phyloP scores from a whole-genome alignment of 2,329 filamentous ascomycete species.

The Drechslerella coelobrocha region DNA sequence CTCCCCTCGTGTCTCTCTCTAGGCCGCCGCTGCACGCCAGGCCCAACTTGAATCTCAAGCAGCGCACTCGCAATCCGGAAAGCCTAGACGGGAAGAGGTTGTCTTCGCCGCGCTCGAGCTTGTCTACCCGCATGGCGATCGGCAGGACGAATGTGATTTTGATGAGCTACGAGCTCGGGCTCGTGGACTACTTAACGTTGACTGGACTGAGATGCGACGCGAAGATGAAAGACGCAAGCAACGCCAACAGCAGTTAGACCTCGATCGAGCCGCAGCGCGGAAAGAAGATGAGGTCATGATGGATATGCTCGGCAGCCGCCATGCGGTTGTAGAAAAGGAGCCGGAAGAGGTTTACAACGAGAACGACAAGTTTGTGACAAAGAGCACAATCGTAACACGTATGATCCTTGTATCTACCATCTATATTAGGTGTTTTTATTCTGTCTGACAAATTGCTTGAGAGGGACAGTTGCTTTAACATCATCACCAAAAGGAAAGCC shows the following conservation, averaged over 20 bases:
- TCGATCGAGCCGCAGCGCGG: conserved; percentile 20
- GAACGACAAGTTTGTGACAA: conserved; percentile 42
- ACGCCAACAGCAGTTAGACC: conserved; percentile 36
- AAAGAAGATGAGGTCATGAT: conserved; percentile 46
- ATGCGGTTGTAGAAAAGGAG: conserved; percentile 38
- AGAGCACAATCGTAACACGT: conserved; percentile 27
- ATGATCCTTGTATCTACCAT: conserved; percentile 43
- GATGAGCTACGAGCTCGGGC: conserved; percentile 85
- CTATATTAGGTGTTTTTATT: not conserved
- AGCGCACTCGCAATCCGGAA: conserved; percentile 79
- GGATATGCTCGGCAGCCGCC: conserved; percentile 37
- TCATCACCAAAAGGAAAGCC: conserved; percentile 65
- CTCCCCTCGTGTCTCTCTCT: conserved; percentile 56
- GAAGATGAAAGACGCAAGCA: conserved; percentile 51
- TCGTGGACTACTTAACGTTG: conserved; percentile 69
- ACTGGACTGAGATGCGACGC: conserved; percentile 62
- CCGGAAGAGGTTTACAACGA: conserved; percentile 58
- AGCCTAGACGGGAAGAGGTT: conserved; percentile 69
- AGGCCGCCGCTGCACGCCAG: conserved; percentile 26
- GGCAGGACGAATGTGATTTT: conserved; percentile 62
- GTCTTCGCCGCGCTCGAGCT: conserved; percentile 32
- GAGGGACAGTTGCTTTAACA: conserved; percentile 20
- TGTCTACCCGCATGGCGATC: conserved; percentile 32
- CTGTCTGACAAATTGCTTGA: not conserved
- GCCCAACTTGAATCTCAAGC: conserved; percentile 71